A percentile compares a stretch with the other conserved stretches of the same genome.
phyloP scores from a whole-genome alignment of 1,284 basidiomycete genomes.

The Singerocomus inundabilis region DNA sequence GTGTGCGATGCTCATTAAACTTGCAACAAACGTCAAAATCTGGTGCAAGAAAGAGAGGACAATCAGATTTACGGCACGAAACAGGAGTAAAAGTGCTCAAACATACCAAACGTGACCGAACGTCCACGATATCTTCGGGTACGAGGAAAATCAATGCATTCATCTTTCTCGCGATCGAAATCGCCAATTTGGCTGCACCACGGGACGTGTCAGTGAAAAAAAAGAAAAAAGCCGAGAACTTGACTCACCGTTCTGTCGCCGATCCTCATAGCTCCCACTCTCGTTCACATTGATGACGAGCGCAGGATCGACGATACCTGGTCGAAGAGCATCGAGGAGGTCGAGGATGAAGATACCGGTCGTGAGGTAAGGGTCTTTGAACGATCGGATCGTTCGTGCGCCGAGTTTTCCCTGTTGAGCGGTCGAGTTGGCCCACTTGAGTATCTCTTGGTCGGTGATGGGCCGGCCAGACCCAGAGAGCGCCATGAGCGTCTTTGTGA shows the following conservation, averaged over 20 bases:
- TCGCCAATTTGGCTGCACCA: constrained; percentile 84
- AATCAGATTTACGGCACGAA: background rate
- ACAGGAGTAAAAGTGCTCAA: background rate
- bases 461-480: constrained; percentile 74
- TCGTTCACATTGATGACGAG: constrained; percentile 70
- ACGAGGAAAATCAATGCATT: constrained; percentile 97
- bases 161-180: constrained; percentile 97
- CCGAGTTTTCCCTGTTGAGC: constrained; percentile 72
- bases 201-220: background rate
- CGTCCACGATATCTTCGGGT: constrained; percentile 93
- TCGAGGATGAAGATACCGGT: constrained; percentile 95
- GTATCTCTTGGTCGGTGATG: constrained; percentile 90
- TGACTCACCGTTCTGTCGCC: constrained; percentile 85
- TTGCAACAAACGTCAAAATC: constrained; percentile 73
- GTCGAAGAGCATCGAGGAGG: constrained; percentile 86
- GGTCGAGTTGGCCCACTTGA: constrained; percentile 93
- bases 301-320: constrained; percentile 92
- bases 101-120: constrained; percentile 78
- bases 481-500: constrained; percentile 85
- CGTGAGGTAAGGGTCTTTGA: constrained; percentile 91
- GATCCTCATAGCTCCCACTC: constrained; percentile 81
- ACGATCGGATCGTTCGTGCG: constrained; percentile 78
- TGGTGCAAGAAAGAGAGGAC: constrained; percentile 23
- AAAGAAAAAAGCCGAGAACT: no score
- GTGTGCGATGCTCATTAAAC: constrained; percentile 61